Base-by-base conservation (phyloP, 2,329 filamentous ascomycete genomes). In the Aspergillus flavus region DNA sequence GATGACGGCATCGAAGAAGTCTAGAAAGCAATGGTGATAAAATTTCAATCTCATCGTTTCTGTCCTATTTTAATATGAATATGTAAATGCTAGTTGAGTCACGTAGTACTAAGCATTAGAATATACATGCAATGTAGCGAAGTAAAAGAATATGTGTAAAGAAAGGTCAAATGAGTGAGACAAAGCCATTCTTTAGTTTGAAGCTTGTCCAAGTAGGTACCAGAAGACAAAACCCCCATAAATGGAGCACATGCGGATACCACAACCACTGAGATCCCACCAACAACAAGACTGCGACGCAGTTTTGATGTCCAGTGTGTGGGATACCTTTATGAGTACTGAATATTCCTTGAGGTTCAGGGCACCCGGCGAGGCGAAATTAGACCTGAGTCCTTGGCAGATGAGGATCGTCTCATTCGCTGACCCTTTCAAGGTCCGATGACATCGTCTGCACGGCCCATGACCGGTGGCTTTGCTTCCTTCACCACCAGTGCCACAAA, bases 391-490 rank as follows among this genome's bases (percentile, higher is more conserved):
- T 34, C 56, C 64, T 69, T 69, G 68, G 66, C 65, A 63, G 64
- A 67, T 64, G 71, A 90, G 93, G 71, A 89, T 90, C 0, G 84
- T 86, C 66, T 89, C 86, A 79, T 75, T 76, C 70, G 74, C 69
- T 66, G 72, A 73, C 72, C 59, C 66, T 69, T 71, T 67, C 58
- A 61, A 64, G 66, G 65, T 64, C 68, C 70, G 73, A 76, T 75
- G 74, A 75, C 74, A 76, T 77, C 70, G 72, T 66, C 66, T 69
- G 68, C 68, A 65, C 69, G 64, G 67, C 68, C 68, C 69, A 71
- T 67, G 68, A 64, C 66, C 71, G 64, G 59, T 61, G 58, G 63
- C 58, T 64, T 60, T 60, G 62, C 50, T 62, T 64, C 67, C 66
- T 65, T 66, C 64, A 66, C 66, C 66, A 63, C 62, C 65, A 52